Percentiles rank a stretch among this genome's conserved stretches.
Conservation (phyloP, 768 basidiomycete genomes). For the Phlebiopsis flavidoalba region DNA sequence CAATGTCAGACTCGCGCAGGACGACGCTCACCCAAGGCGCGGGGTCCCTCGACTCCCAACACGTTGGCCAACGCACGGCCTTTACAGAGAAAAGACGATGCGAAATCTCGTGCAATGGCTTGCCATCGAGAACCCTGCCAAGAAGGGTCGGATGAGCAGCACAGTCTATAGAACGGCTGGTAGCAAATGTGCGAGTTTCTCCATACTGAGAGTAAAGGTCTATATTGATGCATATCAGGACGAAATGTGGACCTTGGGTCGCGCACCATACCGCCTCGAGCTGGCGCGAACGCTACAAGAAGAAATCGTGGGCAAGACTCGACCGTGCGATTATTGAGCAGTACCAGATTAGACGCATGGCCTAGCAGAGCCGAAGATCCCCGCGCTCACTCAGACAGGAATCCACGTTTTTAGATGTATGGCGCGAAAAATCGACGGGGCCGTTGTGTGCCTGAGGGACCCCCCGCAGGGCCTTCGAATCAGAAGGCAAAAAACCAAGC, state of each 20-base stretch:
- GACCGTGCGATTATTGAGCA: background rate
- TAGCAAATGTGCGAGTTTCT: slow-evolving; percentile 15
- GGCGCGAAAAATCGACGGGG: background rate
- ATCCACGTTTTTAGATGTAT: background rate
- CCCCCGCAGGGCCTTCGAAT: background rate
- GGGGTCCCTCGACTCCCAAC: background rate
- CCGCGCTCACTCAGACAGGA: background rate
- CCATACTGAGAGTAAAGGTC: background rate
- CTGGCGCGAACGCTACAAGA: slow-evolving; percentile 8
- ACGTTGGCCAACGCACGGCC: background rate
- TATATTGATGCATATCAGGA: background rate
- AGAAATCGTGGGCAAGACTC: background rate
- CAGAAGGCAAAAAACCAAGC: background rate
- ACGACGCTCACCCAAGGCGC: background rate
- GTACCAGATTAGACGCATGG: background rate
- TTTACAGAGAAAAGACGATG: slow-evolving; percentile 17
- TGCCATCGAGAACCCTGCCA: slow-evolving; percentile 15
- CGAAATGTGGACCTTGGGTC: slow-evolving; percentile 4
- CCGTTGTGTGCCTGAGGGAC: background rate
- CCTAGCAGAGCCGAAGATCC: background rate
- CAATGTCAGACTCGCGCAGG: background rate
- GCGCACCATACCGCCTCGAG: background rate
- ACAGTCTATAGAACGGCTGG: slow-evolving; percentile 16
- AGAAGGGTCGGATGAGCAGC: slow-evolving; percentile 16
- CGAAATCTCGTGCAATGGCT: slow-evolving; percentile 18